Evolutionary conservation across 768 basidiomycete species (phyloP).

Genomic region (Auricularia heimuer): DNA sequence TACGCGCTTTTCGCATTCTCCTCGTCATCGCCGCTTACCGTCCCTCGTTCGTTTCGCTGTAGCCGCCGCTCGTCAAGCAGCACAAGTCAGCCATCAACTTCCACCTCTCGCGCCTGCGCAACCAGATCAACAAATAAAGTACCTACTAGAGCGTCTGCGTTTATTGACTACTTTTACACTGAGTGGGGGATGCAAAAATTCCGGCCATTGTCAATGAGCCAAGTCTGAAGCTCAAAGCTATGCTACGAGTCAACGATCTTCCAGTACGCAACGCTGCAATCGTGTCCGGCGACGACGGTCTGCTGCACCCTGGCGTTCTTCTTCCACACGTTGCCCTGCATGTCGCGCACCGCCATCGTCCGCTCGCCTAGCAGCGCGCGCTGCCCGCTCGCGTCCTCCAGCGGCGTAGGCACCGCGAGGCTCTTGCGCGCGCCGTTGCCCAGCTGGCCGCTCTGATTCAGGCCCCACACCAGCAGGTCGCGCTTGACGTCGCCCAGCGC

Average conservation of each 20-base stretch:
- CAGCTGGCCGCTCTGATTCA: slow-evolving; percentile 62
- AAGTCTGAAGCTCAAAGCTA: neutral
- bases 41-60: slow-evolving; percentile 1
- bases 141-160: neutral
- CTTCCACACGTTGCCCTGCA: slow-evolving; percentile 52
- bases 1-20: slow-evolving; percentile 29
- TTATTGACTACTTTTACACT: too few species aligned
- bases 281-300: slow-evolving; percentile 48
- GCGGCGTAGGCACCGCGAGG: slow-evolving; percentile 39
- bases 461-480: slow-evolving; percentile 66
- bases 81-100: slow-evolving; percentile 81
- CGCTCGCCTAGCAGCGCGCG: slow-evolving; percentile 37
- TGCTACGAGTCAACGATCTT: slow-evolving; percentile 19
- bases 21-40: slow-evolving; percentile 5
- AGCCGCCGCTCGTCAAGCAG: slow-evolving; percentile 61
- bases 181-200: neutral
- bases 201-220: too few species aligned
- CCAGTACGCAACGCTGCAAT: slow-evolving; percentile 65
- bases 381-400: slow-evolving; percentile 30
- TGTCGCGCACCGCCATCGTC: slow-evolving; percentile 46
- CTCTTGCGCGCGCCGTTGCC: slow-evolving; percentile 65
- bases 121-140: slow-evolving; percentile 46
- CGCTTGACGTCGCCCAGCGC: slow-evolving; percentile 34
- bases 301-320: slow-evolving; percentile 56
- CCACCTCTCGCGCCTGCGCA: slow-evolving; percentile 72